A percentile compares a stretch with the other conserved stretches of the same genome.
These are phyloP conservation scores for Dactylellina drechsleri DNA, from an alignment of 2,329 filamentous ascomycete genomes.

Conservation along the genomic window DNA sequence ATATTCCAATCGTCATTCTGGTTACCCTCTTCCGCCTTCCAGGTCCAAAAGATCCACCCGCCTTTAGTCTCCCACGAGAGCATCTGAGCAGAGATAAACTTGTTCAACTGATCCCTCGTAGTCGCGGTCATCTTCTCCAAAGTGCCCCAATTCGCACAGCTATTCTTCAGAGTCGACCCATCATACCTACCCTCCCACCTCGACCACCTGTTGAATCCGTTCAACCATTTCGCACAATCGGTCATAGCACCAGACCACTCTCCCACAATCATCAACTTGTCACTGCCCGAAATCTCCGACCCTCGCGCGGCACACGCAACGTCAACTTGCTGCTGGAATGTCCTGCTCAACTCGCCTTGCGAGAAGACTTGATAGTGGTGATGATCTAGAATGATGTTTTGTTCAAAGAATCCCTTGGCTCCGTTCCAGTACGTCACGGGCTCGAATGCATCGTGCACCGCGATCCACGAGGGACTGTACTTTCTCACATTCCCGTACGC, in stretches of 20 bases:
- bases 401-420: conserved; percentile 67
- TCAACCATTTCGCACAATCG: conserved; percentile 67
- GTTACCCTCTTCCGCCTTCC: conserved; percentile 69
- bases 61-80: conserved; percentile 66
- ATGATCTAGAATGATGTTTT: conserved; percentile 72
- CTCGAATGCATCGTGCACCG: conserved; percentile 70
- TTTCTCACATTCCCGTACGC: conserved; percentile 65
- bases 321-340: conserved; percentile 67
- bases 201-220: conserved; percentile 70
- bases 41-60: conserved; percentile 71
- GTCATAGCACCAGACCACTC: conserved; percentile 77
- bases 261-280: conserved; percentile 75
- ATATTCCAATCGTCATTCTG: conserved; percentile 61
- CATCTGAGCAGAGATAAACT: conserved; percentile 68
- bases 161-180: conserved; percentile 63
- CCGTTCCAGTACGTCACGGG: conserved; percentile 70
- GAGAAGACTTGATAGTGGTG: conserved; percentile 76
- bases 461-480: conserved; percentile 65
- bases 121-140: conserved; percentile 19
- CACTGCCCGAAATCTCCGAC: conserved; percentile 65
- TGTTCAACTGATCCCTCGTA: conserved; percentile 46
- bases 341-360: conserved; percentile 65
- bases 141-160: conserved; percentile 20
- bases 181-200: conserved; percentile 69
- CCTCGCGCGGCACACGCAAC: conserved; percentile 68